Evolutionary conservation across 331 rosid genomes (phyloP).

Genomic region (Erythrophleum ivorense): DNA sequence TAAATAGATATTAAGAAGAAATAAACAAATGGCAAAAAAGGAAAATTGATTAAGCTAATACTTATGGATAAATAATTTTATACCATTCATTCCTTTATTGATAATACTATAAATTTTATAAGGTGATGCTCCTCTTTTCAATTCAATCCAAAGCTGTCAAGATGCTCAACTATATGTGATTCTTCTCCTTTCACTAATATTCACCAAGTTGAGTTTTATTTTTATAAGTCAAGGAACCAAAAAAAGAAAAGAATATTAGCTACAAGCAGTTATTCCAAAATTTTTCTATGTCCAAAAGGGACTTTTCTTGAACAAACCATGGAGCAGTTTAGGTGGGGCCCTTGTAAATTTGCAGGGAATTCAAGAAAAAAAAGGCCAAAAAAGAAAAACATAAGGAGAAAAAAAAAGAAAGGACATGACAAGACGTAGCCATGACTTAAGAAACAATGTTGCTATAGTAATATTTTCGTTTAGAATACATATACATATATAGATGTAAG

Average conservation of each 20-base stretch:
- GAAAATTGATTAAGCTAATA: neutral
- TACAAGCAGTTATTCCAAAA: neutral
- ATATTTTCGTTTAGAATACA: neutral
- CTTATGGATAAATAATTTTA: slow-evolving; percentile 19
- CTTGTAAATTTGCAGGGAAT: neutral
- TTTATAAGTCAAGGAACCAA: too few species aligned
- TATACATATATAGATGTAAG: too few species aligned
- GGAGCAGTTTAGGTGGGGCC: neutral
- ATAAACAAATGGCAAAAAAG: neutral
- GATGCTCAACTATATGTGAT: neutral
- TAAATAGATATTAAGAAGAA: neutral
- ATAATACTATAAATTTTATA: neutral
- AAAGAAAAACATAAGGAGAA: too few species aligned
- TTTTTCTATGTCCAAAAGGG: neutral
- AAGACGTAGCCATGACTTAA: too few species aligned
- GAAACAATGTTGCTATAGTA: neutral
- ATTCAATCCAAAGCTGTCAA: neutral
- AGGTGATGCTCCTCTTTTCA: too few species aligned
- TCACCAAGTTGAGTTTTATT: neutral
- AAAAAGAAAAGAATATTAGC: neutral
- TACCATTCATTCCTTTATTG: neutral
- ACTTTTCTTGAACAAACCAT: neutral
- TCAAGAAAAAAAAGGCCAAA: neutral
- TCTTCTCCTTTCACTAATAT: neutral
- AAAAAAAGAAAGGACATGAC: neutral